Percentiles rank a stretch among this genome's conserved stretches.
phyloP scores from a whole-genome alignment of 257 asterid genomes.

The Capsicum rhomboideum region DNA sequence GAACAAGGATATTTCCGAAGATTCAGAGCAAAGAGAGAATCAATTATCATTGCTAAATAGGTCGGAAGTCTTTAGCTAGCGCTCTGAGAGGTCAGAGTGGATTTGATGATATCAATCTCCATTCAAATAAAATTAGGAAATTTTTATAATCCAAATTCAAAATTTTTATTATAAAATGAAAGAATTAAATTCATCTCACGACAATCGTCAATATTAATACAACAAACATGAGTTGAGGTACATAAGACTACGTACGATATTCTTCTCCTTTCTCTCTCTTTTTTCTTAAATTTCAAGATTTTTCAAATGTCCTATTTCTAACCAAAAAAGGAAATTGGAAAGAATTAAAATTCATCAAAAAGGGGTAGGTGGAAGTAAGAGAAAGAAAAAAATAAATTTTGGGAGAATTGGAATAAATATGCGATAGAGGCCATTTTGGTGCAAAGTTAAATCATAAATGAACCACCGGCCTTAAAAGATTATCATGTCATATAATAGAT shows the following conservation, averaged over 20 bases:
- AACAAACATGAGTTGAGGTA: no score
- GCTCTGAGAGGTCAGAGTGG: accelerated
- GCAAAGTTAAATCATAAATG: background rate
- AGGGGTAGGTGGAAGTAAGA: background rate
- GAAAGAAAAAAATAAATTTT: background rate
- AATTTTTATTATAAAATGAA: no score
- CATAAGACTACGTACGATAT: background rate
- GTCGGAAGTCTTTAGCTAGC: background rate
- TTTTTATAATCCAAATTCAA: background rate
- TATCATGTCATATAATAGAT: background rate
- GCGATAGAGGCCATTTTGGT: constrained; percentile 1
- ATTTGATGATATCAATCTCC: background rate
- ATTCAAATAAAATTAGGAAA: background rate
- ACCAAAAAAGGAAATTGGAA: background rate
- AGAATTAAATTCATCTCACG: background rate
- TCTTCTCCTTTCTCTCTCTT: background rate
- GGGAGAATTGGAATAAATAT: background rate
- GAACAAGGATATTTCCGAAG: background rate
- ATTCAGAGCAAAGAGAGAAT: background rate
- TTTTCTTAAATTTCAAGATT: background rate
- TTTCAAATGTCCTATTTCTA: background rate
- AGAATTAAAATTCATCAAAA: background rate
- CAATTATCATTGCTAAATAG: background rate
- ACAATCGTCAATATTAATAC: no score
- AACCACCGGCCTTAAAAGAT: background rate